Base-by-base conservation (phyloP, 768 basidiomycete genomes). In the Pleurotus salmoneostramineus region DNA sequence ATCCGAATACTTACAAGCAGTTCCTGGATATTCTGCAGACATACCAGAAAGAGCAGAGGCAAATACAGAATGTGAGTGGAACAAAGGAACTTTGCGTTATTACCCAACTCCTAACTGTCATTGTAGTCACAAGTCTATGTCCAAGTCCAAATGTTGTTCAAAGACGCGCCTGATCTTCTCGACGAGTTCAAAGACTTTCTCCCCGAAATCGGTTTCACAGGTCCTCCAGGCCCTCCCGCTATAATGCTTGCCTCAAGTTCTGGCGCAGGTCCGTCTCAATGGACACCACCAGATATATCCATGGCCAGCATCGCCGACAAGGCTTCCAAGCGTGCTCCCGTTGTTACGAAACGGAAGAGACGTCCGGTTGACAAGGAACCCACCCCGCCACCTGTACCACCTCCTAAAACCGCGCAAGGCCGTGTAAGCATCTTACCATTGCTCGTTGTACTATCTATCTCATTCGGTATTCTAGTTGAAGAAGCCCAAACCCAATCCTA, bases 1-100 rank as follows among this genome's bases (percentile, higher is more conserved):
- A 97, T 59, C 85, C 89, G n/a, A 93, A 94, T 65, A 95, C 89
- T 34, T 94, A 94, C 73, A 93, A 93, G 71, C 87, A 90, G 66
- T 94, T 94, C 66, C 74, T 94, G 64, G 92, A 94, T 73, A 91
- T 94, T 48, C 73, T 94, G 60, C 92, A 94, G 72, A 83, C 88
- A 45, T 92, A 93, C 73, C 89, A 92, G 67, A 91, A 91, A 68
- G 91, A 95, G 62, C 87, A 88, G 64, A 83, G 83, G 60, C 81
- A 85, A 65, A 69, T 83, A 10, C 85, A 87, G 54, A 87, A 89
- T 65, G 89, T 90, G 67, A 68, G 89, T 76, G 11, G 21, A 49
- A n/a, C 56, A 36, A 35, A 61, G 60, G 50, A 32, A 56, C 49
- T 31, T 43, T 21, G 31, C 58, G 33, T 48, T 56, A 11, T 7